Conservation (phyloP, 2,329 filamentous ascomycete species). For the Bisporella sp. region DNA sequence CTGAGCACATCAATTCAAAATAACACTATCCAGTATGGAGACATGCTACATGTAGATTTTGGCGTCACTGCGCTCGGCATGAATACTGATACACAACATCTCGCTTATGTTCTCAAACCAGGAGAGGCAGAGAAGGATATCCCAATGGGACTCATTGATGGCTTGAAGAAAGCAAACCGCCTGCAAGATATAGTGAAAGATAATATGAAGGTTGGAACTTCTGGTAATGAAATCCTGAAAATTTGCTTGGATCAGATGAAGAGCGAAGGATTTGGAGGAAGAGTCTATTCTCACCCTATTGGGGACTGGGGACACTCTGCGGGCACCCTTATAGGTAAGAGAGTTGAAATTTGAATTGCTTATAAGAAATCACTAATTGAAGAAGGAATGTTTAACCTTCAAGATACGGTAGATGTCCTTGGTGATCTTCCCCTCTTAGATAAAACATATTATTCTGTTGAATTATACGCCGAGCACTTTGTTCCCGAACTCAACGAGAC, state of each 20-base stretch:
- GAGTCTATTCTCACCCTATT: conserved; percentile 42
- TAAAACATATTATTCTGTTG: conserved; percentile 43
- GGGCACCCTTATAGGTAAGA: conserved; percentile 38
- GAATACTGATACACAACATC: conserved; percentile 44
- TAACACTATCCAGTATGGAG: conserved; percentile 34
- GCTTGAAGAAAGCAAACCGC: conserved; percentile 38
- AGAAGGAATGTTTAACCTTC: conserved; percentile 42
- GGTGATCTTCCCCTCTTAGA: conserved; percentile 39
- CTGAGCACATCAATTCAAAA: conserved; percentile 4
- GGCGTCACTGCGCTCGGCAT: conserved; percentile 39
- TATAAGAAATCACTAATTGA: not conserved
- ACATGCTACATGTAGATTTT: conserved; percentile 43
- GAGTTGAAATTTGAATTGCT: conserved; percentile 5
- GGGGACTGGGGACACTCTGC: conserved; percentile 45
- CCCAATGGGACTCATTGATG: conserved; percentile 34
- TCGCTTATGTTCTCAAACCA: conserved; percentile 40
- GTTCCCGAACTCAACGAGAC: conserved; percentile 38
- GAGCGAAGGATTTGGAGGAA: conserved; percentile 37
- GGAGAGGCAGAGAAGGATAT: conserved; percentile 35
- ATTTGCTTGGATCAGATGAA: conserved; percentile 33
- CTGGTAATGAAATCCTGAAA: conserved; percentile 39
- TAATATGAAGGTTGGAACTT: conserved; percentile 37
- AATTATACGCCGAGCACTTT: conserved; percentile 41
- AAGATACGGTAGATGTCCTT: conserved; percentile 38
- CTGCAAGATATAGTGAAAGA: conserved; percentile 40